Evolutionary conservation across 139 green algal genomes (phyloP), one percentile per base, ranked within the genome.

Genomic region (Chlorella sp.): DNA sequence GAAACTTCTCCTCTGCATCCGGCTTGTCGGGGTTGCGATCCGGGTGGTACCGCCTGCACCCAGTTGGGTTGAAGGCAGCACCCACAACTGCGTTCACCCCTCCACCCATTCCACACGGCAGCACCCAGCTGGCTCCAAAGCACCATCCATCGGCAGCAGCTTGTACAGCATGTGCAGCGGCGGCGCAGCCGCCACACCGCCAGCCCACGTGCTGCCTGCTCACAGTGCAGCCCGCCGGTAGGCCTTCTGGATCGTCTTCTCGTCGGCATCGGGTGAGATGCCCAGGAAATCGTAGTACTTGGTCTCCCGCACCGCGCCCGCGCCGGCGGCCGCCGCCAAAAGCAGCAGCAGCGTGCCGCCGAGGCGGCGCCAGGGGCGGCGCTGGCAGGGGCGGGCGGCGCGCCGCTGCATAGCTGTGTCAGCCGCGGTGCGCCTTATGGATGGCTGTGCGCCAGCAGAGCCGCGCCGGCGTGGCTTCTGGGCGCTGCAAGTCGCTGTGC

Each of bases 21-120:
- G 94, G 92, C 54, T 97, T 94, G 84, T 96, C 92, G 9, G 89
- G 87, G 75, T 97, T 96, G 24, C 94, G 86, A 76, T 97, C 94
- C 9, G 95, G 95, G 69, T 98, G 95, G 89, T 94, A 98, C 70
- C 69, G 48, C 82, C 84, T 84, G 68, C 68, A 82, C 14, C 2
- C 3, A 73, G 5, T 22, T 54, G 11, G 36, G 2, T 40, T 13
- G 0, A 5, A 43, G 34, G 2, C 20, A 40, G 72, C 43, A 46
- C 22, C 40, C 40, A 54, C 20, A 20, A 20, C 16, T 26, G 51
- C 51, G 51, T 24, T 60, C 13, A 60, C 51, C 51, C 2, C 13
- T 60, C 51, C 9, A 60, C 9, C 51, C 51, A 24, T 11, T 60
- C 51, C 9, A 60, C 9, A 24, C 51, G 24, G 13, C 51, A 60